Evolutionary conservation across 306 rosid species (phyloP), one percentile per base, ranked within the genome.

Genomic region (Begonia masoniana): DNA sequence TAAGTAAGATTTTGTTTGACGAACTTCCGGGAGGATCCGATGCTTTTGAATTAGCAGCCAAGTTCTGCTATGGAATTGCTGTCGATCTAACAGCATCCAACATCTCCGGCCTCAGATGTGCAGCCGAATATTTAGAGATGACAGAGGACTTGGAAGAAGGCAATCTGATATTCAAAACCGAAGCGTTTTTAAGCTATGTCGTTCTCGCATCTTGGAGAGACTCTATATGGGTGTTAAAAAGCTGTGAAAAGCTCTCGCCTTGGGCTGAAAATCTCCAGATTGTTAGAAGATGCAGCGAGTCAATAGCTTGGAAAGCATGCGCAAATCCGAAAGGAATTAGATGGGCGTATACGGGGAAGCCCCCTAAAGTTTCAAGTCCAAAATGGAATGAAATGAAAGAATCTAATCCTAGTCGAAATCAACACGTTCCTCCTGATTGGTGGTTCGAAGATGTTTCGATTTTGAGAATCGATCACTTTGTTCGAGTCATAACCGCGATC

Each of bases 21-120:
- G 69, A 78, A 56, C 70, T 82, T 69, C 97, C 95, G 9, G 94
- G 95, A 12, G 88, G 88, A 15, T n/a, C 55, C 35, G 70, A 72
- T 50, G 52, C 67, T 35, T 89, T 89, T 3, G 83, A 76, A 65
- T 64, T 64, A 52, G 67, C 81, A 42, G 79, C 81, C 36, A 82
- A 78, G 51, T 85, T 89, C 65, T 89, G 97, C 39, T 89, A 89
- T 43, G 95, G 95, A 15, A 74, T 82, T 82, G 80, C 80, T 61
- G 60, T 78, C 58, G 87, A 89, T 54, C 62, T 89, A 55, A 73
- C 83, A 6, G 60, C 83, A 49, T 11, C 73, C 64, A 77, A 78
- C 59, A 52, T 78, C 12, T 80, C 74, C 56, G 79, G 84, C 31
- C 60, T 89, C 11, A 73, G 78, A 36, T 81, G 74, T 57, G 92